A percentile compares a stretch with the other conserved stretches of the same genome.
Conservation (phyloP, 2,329 filamentous ascomycete genomes). For the Verticillium nonalfalfae region DNA sequence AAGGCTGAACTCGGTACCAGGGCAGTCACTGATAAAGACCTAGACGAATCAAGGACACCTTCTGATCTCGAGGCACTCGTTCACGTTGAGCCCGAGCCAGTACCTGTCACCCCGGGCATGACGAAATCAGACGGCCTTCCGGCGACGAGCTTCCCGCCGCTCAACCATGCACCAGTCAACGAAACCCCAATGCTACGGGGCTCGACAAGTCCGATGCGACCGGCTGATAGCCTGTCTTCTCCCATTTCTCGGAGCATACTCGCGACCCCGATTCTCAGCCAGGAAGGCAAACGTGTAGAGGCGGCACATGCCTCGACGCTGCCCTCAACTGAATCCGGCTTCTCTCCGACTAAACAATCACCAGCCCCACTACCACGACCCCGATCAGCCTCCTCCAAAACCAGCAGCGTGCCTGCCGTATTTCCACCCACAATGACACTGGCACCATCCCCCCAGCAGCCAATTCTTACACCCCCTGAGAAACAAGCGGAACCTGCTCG, state of each 20-base stretch:
- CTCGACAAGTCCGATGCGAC: background rate
- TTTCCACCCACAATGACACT: constrained; percentile 52
- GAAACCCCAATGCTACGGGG: background rate
- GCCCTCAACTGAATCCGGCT: constrained; percentile 35
- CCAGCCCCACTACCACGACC: constrained; percentile 26
- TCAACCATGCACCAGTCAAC: background rate
- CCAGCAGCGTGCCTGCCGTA: constrained; percentile 29
- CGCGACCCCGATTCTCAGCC: constrained; percentile 10
- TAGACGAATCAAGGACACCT: background rate
- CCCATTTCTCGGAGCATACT: constrained; percentile 2
- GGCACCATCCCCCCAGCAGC: constrained; percentile 49
- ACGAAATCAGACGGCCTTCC: background rate
- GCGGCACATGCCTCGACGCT: constrained; percentile 9
- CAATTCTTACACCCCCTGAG: constrained; percentile 54
- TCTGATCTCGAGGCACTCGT: background rate
- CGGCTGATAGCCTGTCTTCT: background rate
- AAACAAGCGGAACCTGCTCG: constrained; percentile 36
- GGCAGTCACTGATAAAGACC: background rate
- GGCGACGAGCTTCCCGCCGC: background rate
- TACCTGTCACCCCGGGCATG: background rate
- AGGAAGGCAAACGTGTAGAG: constrained; percentile 8
- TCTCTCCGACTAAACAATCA: constrained; percentile 48
- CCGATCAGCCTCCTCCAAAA: constrained; percentile 3
- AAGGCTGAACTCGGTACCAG: background rate
- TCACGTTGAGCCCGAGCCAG: background rate